Conservation (phyloP, 2,329 filamentous ascomycete species). For the Arthrinium phaeospermum region DNA sequence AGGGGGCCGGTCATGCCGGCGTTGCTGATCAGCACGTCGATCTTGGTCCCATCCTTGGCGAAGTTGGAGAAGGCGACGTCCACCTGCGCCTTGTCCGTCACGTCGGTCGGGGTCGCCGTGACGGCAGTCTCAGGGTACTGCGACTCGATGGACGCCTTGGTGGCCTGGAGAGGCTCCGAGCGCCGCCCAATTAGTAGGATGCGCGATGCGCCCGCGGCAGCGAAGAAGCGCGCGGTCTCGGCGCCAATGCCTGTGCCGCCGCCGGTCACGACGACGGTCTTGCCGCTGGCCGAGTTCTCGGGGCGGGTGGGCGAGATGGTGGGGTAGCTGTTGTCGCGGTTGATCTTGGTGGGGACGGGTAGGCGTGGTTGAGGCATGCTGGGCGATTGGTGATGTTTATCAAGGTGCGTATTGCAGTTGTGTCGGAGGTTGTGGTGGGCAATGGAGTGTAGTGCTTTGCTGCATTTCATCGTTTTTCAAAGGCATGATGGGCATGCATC, state of each 20-base stretch:
- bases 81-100: conserved; percentile 38
- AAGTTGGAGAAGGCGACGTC: conserved; percentile 41
- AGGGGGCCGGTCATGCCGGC: conserved; percentile 40
- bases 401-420: neutral
- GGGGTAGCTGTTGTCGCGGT: conserved; percentile 41
- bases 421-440: neutral
- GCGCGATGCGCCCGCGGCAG: conserved; percentile 47
- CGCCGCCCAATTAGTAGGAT: conserved; percentile 52
- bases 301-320: conserved; percentile 46
- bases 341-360: conserved; percentile 43
- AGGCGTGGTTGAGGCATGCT: conserved; percentile 21
- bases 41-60: conserved; percentile 31
- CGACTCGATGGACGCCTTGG: conserved; percentile 42
- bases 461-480: neutral
- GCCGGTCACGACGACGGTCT: conserved; percentile 49
- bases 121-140: conserved; percentile 42
- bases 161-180: conserved; percentile 40
- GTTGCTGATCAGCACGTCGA: conserved; percentile 48
- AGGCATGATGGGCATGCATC: neutral
- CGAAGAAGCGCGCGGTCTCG: conserved; percentile 48
- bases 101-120: conserved; percentile 38
- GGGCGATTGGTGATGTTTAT: neutral
- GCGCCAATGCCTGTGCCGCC: conserved; percentile 51
- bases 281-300: conserved; percentile 45
- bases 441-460: neutral